A percentile compares a stretch with the other conserved stretches of the same genome.
Conservation (phyloP, 257 asterid genomes). For the Primulina huaijiensis region DNA sequence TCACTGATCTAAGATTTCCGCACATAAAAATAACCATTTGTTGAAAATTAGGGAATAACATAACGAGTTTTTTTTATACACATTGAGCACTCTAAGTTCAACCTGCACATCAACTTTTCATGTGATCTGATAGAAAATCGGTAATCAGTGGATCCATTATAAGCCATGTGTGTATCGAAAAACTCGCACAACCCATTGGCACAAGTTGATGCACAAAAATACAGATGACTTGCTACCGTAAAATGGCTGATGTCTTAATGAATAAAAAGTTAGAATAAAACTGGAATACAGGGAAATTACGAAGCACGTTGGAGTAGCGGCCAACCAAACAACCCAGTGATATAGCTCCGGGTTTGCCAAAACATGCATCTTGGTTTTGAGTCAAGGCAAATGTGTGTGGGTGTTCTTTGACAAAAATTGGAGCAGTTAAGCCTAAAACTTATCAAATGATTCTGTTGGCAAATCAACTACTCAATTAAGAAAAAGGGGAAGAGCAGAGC, state of each 20-base stretch:
- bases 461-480: conserved; percentile 1
- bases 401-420: neutral
- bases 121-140: neutral
- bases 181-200: neutral
- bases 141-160: neutral
- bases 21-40: conserved; percentile 15
- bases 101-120: neutral
- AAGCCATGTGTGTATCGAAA: neutral
- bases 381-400: neutral
- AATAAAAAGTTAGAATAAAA: too few species aligned
- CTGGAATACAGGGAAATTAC: neutral
- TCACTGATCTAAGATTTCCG: conserved; percentile 14
- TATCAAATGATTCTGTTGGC: neutral
- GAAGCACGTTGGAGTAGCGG: neutral
- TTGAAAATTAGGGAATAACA: conserved; percentile 5
- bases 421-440: conserved; percentile 1
- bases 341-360: neutral
- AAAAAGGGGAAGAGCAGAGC: conserved; percentile 1
- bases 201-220: neutral
- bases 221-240: neutral
- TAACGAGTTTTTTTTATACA: neutral
- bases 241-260: neutral
- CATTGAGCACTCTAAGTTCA: neutral
- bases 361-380: neutral
- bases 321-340: neutral